Evolutionary conservation across 176 grass and related monocot genomes (phyloP), one percentile per base, ranked within the genome.

Genomic region (Avena insularis): DNA sequence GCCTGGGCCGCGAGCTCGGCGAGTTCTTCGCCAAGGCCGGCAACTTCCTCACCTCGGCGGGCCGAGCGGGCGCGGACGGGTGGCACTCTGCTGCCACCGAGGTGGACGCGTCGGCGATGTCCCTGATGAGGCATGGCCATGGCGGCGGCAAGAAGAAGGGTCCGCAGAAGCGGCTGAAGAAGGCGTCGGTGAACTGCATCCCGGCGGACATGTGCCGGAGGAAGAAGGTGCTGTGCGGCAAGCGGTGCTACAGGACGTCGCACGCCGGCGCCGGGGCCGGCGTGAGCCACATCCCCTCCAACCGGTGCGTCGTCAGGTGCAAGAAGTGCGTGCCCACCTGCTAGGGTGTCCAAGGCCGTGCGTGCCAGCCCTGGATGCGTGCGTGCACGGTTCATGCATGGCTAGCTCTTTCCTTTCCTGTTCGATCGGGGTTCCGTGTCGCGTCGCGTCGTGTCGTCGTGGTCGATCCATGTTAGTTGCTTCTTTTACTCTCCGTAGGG

Each of bases 261-360:
- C 69, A 60, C 74, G 80, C 54, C 71, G 80, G 51, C 20, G 60
- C 4, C 53, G 53, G 4, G 15, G 53, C 85, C 47, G 64, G 86
- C 61, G 20, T 93, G 16, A 60, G 35, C 59, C 89, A 96, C 87
- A 16, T 91, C 29, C 81, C 84, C 12, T 64, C 82, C 9, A 84
- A 35, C 53, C 78, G 83, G 62, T 96, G 94, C 90, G 86, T 92
- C 62, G 85, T 94, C 55, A 87, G 90, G 90, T 96, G 94, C 92
- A 92, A 74, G 87, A 96, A 96, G 77, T 96, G 94, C 89, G 90
- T 91, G 86, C 94, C 94, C 75, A 96, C 91, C 83, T 96, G 94
- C 91, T 95, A 95, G 86, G 36, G 38, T 6, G 38, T 40, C 38
- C 38, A 40, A 40, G 11, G 20, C 66, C 33, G 12, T 36, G 75